A percentile compares a stretch with the other conserved stretches of the same genome.
Evolutionary conservation across 139 green algal genomes (phyloP).

Genomic region (Coelastrella sp.): DNA sequence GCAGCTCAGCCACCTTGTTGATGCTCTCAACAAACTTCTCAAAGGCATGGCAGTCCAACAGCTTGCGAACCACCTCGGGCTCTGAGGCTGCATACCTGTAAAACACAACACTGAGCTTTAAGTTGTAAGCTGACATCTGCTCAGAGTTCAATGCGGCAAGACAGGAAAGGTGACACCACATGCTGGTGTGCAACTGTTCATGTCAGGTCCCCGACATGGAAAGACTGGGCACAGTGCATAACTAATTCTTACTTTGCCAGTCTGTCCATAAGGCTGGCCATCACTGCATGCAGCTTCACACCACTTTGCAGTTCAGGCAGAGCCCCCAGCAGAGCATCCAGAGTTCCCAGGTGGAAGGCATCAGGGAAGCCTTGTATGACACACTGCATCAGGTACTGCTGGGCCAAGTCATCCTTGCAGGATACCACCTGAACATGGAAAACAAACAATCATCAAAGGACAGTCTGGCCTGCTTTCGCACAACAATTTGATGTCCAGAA

Average conservation of each 20-base stretch:
- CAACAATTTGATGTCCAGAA: too few relatives aligned
- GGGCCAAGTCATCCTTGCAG: conserved; percentile 97
- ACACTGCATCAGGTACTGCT: conserved; percentile 99
- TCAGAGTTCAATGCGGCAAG: too few relatives aligned
- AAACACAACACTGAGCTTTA: neutral
- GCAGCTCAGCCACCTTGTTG: conserved; percentile 67
- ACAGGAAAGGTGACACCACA: too few relatives aligned
- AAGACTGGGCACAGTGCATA: too few relatives aligned
- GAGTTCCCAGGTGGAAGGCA: conserved; percentile 95
- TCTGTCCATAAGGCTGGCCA: conserved; percentile 85
- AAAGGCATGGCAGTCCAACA: conserved; percentile 79
- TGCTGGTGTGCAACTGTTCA: too few relatives aligned
- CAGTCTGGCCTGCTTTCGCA: too few relatives aligned
- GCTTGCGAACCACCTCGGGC: conserved; percentile 53
- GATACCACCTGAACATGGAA: conserved; percentile 82
- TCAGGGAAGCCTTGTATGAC: conserved; percentile 88
- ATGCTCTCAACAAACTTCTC: conserved; percentile 74
- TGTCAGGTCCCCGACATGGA: too few relatives aligned
- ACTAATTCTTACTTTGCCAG: conserved; percentile 73
- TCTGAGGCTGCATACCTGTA: conserved; percentile 55
- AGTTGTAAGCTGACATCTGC: too few relatives aligned
- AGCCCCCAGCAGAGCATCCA: conserved; percentile 85
- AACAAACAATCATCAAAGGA: conserved; percentile 36
- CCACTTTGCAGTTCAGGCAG: conserved; percentile 89
- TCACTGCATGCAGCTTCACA: conserved; percentile 75